Conservation (phyloP, 1,284 basidiomycete genomes). For the Neolentinus lepideus region DNA sequence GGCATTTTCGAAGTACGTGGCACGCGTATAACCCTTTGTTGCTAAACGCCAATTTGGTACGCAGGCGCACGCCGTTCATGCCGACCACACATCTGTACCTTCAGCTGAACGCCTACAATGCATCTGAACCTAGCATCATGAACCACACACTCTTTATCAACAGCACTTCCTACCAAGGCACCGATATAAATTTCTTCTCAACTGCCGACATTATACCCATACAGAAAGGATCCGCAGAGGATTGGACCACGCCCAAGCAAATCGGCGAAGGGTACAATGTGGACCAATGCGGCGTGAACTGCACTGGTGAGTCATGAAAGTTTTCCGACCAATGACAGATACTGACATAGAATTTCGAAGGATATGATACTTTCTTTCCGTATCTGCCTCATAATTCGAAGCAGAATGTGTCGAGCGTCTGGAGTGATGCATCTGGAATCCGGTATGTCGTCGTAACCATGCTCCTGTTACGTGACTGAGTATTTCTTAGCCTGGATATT, state of each 20-base stretch:
- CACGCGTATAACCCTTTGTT: too few relatives aligned
- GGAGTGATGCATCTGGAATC: conserved; percentile 1
- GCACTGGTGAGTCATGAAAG: background rate
- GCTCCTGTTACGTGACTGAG: background rate
- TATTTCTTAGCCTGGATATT: background rate
- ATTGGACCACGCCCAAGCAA: background rate
- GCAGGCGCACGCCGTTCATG: conserved; percentile 1
- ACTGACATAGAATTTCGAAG: background rate
- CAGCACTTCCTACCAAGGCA: background rate
- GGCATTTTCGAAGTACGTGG: background rate
- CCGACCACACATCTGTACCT: background rate
- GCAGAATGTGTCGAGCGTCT: background rate
- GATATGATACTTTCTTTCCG: background rate
- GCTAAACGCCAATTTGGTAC: too few relatives aligned
- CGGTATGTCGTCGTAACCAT: background rate
- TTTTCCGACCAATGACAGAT: background rate
- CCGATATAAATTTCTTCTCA: background rate
- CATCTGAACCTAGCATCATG: background rate
- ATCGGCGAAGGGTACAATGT: background rate
- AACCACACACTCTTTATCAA: conserved; percentile 2
- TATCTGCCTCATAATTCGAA: background rate
- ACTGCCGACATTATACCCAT: background rate
- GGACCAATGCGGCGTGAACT: background rate
- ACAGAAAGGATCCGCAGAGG: background rate
- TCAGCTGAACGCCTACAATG: conserved; percentile 1